These are phyloP conservation scores for Diaporthe vexans DNA, from an alignment of 2,329 filamentous ascomycete genomes.

Conservation along the genomic window DNA sequence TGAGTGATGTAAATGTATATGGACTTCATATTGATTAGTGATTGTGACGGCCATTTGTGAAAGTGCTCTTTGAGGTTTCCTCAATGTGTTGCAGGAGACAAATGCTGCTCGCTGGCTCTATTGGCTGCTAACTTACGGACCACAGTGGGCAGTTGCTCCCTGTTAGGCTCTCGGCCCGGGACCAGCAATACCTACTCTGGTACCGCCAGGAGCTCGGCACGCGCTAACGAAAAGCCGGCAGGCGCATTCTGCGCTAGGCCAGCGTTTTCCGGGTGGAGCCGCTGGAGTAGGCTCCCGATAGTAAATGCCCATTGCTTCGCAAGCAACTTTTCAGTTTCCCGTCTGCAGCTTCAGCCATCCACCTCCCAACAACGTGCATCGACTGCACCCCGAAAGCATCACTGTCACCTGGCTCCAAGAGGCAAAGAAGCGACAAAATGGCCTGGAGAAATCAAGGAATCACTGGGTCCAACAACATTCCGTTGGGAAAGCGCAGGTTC, in stretches of 20 bases:
- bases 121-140: background rate
- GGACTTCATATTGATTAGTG: background rate
- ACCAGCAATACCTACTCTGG: too few species aligned
- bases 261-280: conserved; percentile 9
- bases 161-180: background rate
- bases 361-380: conserved; percentile 5
- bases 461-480: conserved; percentile 98
- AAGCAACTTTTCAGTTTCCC: conserved; percentile 33
- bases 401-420: conserved; percentile 1
- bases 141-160: background rate
- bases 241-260: background rate
- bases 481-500: conserved; percentile 88
- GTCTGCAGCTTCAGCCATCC: conserved; percentile 14
- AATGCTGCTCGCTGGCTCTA: background rate
- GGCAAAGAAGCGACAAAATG: conserved; percentile 57
- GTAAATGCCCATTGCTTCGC: background rate
- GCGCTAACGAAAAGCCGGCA: conserved; percentile 31
- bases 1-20: background rate
- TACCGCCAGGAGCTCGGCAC: background rate
- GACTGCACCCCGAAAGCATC: conserved; percentile 46
- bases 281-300: background rate
- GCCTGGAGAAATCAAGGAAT: conserved; percentile 84
- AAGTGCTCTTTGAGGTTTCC: background rate
- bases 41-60: background rate
- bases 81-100: background rate